Conservation (phyloP, 495 filamentous ascomycete genomes). For the Xylaria palmicola region DNA sequence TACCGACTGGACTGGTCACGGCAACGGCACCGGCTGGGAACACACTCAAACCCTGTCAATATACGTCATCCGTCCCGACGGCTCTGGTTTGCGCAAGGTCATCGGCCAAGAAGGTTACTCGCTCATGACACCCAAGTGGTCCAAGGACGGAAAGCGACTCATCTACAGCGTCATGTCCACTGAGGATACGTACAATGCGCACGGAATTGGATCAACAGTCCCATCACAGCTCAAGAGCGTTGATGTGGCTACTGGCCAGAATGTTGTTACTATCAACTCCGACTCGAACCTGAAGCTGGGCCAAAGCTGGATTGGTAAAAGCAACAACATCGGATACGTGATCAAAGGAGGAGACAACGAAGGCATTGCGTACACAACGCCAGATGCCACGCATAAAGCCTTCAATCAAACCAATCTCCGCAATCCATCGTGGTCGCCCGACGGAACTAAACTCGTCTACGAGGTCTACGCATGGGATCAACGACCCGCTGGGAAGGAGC, state of each 20-base stretch:
- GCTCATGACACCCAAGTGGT: background rate
- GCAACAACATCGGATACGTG: too few relatives aligned
- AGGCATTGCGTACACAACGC: constrained; percentile 19
- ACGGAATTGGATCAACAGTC: too few relatives aligned
- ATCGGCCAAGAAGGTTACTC: too few relatives aligned
- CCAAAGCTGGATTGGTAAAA: too few relatives aligned
- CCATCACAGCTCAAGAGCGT: too few relatives aligned
- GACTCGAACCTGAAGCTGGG: too few relatives aligned
- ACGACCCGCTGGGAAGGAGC: constrained; percentile 16
- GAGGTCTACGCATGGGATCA: constrained; percentile 12
- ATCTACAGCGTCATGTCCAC: too few relatives aligned
- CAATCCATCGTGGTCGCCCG: constrained; percentile 20
- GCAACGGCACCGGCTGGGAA: constrained; percentile 25
- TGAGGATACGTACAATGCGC: too few relatives aligned
- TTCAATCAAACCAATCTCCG: constrained; percentile 2
- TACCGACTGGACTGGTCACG: constrained; percentile 23
- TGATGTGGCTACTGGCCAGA: too few relatives aligned
- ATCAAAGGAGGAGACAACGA: background rate
- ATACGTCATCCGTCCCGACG: constrained; percentile 17
- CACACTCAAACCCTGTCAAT: constrained; percentile 20
- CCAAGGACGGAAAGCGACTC: background rate
- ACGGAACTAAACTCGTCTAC: constrained; percentile 19
- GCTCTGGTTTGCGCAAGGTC: background rate
- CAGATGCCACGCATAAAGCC: too few relatives aligned
- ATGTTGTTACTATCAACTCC: too few relatives aligned